Percentiles rank a stretch among this genome's conserved stretches.
phyloP scores from a whole-genome alignment of 305 asterid species.

The Fraxinus albicans region DNA sequence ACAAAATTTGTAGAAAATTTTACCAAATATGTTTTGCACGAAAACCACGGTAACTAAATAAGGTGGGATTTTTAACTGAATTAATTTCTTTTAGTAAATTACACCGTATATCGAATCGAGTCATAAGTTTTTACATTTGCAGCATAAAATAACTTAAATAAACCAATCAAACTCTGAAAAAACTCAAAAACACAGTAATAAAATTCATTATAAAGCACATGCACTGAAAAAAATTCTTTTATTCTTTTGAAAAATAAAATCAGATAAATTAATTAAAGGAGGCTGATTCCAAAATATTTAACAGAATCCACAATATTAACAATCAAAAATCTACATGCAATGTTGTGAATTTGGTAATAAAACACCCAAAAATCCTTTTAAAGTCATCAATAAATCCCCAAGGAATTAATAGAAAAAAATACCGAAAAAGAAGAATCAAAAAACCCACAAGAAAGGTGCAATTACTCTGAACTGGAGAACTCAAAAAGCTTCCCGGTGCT shows the following conservation, averaged over 20 bases:
- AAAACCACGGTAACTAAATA: background rate
- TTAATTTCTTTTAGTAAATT: background rate
- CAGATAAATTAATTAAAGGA: background rate
- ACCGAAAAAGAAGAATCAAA: background rate
- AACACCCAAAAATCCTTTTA: background rate
- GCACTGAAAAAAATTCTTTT: constrained; percentile 13
- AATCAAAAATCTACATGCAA: constrained; percentile 26
- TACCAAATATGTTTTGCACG: background rate
- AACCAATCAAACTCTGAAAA: constrained; percentile 16
- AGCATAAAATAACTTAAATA: constrained; percentile 12
- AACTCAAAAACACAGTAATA: constrained; percentile 5
- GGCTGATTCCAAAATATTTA: background rate
- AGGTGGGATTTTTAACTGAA: background rate
- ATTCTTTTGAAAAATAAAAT: background rate
- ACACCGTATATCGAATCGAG: background rate
- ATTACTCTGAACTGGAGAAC: constrained; percentile 50
- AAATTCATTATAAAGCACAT: constrained; percentile 19
- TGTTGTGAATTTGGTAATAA: background rate
- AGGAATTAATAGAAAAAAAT: background rate
- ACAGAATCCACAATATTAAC: background rate
- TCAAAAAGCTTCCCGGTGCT: constrained; percentile 60
- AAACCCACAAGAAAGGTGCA: constrained; percentile 17
- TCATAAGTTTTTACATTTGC: background rate
- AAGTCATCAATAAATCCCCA: background rate
- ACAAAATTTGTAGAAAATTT: background rate